A percentile compares a stretch with the other conserved stretches of the same genome.
Conservation (phyloP, 495 filamentous ascomycete species). For the Penicillium coffeae region DNA sequence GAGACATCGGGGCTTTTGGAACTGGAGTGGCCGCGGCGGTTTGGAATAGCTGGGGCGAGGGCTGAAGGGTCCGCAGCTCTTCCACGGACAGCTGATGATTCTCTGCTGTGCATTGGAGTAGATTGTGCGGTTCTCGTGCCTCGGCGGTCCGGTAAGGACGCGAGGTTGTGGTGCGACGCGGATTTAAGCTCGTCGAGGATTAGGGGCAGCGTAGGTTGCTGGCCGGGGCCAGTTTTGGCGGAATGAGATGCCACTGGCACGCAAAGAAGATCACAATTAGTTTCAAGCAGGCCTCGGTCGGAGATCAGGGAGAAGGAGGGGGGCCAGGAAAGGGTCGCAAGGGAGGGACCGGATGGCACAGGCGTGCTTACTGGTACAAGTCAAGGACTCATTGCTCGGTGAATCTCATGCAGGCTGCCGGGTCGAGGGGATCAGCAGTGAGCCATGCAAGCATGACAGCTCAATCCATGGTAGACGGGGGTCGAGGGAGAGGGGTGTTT, state of each 20-base stretch:
- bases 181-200: slow-evolving; percentile 40
- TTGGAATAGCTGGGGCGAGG: slow-evolving; percentile 40
- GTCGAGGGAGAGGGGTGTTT: slow-evolving; percentile 3
- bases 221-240: slow-evolving; percentile 39
- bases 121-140: slow-evolving; percentile 46
- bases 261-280: slow-evolving; percentile 3
- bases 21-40: slow-evolving; percentile 50
- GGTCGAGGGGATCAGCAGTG: slow-evolving; percentile 13
- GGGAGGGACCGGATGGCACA: slow-evolving; percentile 7
- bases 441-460: slow-evolving; percentile 12
- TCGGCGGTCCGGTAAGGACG: slow-evolving; percentile 39
- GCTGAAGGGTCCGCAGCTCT: slow-evolving; percentile 39
- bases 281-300: neutral
- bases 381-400: slow-evolving; percentile 19
- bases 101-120: slow-evolving; percentile 47
- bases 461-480: slow-evolving; percentile 10
- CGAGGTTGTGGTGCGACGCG: slow-evolving; percentile 40
- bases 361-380: slow-evolving; percentile 15
- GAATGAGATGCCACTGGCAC: slow-evolving; percentile 38
- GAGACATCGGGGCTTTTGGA: slow-evolving; percentile 51
- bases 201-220: slow-evolving; percentile 43
- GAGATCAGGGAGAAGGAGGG: neutral
- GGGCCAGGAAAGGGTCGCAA: slow-evolving; percentile 6
- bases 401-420: slow-evolving; percentile 17
- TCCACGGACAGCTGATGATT: slow-evolving; percentile 42